A percentile compares a stretch with the other conserved stretches of the same genome.
Evolutionary conservation across 176 grass and related monocot species (phyloP).

Genomic region (Secale cereale): DNA sequence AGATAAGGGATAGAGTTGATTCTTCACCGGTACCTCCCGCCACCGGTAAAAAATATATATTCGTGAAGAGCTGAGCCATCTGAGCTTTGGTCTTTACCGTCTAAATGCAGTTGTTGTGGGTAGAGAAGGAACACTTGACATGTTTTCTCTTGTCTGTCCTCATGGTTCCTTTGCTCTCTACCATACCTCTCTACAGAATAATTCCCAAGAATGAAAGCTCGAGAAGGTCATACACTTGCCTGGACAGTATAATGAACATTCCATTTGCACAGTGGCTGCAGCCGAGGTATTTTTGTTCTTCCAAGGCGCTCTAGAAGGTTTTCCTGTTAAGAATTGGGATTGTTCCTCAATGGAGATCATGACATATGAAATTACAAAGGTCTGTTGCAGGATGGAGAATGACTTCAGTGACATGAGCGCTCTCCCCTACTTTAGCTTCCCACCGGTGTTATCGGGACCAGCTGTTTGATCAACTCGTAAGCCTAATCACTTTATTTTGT

Average conservation of each 20-base stretch:
- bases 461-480: conserved; percentile 9
- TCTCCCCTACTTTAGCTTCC: not conserved
- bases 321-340: not conserved
- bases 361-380: not conserved
- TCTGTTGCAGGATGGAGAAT: not conserved
- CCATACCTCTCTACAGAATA: not conserved
- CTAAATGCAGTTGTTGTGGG: not conserved
- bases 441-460: not conserved
- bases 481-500: not conserved
- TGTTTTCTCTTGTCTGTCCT: not conserved
- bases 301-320: not conserved
- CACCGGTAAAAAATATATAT: no score
- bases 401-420: not conserved
- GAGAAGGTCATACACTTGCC: not conserved
- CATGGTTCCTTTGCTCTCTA: not conserved
- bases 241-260: not conserved
- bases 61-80: no score
- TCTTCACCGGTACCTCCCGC: no score
- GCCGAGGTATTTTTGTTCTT: conserved; percentile 11
- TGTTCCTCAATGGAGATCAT: not conserved
- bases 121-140: not conserved
- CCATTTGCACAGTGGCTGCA: not conserved
- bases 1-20: no score
- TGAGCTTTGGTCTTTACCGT: not conserved
- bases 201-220: not conserved